Evolutionary conservation across 2,329 filamentous ascomycete genomes (phyloP), one percentile per base, ranked within the genome.

Genomic region (Elsinoe australis): DNA sequence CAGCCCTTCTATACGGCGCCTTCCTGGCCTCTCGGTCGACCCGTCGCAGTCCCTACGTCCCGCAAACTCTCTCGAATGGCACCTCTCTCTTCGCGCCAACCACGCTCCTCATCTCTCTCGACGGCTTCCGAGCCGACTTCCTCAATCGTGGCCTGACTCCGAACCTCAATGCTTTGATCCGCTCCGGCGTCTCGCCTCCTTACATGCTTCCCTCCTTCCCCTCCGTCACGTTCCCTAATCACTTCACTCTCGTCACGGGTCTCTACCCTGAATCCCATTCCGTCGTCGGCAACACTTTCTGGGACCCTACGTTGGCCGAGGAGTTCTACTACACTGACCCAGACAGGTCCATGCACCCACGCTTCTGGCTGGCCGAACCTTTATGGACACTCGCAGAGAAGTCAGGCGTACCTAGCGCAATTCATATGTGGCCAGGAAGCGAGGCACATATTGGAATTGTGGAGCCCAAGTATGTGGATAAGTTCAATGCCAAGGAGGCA

Each of bases 381-480:
- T 73, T 98, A 22, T 98, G 92, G 92, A 83, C 84, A 19, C 94
- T 90, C 1, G 90, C 90, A 4, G 92, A 96, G 69, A 79, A 78
- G 50, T 83, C 87, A 56, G 84, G 84, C 4, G 72, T 94, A 24
- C 78, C 79, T 49, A 80, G 82, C 22, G 92, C 87, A 1, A 80
- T 98, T 19, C 92, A 98, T 64, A 98, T 98, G 92, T 98, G 92
- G 92, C 92, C 92, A 1, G 92, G 92, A 2, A 94, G 86, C 34
- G 92, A 98, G 67, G 89, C 89, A 4, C 82, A 87, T 62, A 84
- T 94, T 52, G 73, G 79, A 9, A 72, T 75, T n/a, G 71, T 82
- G 14, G 81, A 89, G 53, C 87, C 89, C 2, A 82, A 79, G 7
- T 87, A 87, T 59, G 64, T 96, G 41, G 92, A 96, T 68, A 83